phyloP scores from a whole-genome alignment of 805 yeast genomes.

The Geotrichum ghanense region DNA sequence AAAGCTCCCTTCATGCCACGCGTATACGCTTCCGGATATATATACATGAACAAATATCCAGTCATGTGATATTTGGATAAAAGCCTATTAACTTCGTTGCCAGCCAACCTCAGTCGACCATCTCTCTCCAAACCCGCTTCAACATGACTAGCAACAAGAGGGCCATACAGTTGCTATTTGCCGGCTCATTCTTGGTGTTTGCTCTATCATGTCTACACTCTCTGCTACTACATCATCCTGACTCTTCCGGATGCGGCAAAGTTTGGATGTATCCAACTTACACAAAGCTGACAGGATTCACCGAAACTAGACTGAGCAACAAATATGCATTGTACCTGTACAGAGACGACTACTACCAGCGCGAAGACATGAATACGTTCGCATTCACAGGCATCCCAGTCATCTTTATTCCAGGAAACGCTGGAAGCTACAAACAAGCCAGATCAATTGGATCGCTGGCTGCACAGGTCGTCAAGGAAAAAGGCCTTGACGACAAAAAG shows the following conservation, averaged over 20 bases:
- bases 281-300: constrained; percentile 13
- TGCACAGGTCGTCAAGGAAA: constrained; percentile 25
- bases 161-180: neutral
- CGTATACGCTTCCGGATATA: too few relatives aligned
- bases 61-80: too few relatives aligned
- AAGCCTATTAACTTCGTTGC: too few relatives aligned
- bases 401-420: constrained; percentile 92
- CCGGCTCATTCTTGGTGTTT: neutral
- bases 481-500: neutral
- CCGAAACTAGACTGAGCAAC: constrained; percentile 52
- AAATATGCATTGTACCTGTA: constrained; percentile 80
- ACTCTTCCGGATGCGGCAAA: constrained; percentile 12
- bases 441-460: constrained; percentile 85
- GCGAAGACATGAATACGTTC: constrained; percentile 19
- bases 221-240: constrained; percentile 1
- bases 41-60: too few relatives aligned
- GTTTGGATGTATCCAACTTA: constrained; percentile 16
- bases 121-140: too few relatives aligned
- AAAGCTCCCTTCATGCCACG: too few relatives aligned
- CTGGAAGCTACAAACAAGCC: constrained; percentile 85
- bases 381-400: constrained; percentile 74
- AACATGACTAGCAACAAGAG: neutral
- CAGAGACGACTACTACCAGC: constrained; percentile 51
- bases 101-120: too few relatives aligned
- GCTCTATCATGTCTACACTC: neutral